Percentiles rank a stretch among this genome's conserved stretches.
Conservation (phyloP, 176 grass and related monocot species). For the Themeda triandra region DNA sequence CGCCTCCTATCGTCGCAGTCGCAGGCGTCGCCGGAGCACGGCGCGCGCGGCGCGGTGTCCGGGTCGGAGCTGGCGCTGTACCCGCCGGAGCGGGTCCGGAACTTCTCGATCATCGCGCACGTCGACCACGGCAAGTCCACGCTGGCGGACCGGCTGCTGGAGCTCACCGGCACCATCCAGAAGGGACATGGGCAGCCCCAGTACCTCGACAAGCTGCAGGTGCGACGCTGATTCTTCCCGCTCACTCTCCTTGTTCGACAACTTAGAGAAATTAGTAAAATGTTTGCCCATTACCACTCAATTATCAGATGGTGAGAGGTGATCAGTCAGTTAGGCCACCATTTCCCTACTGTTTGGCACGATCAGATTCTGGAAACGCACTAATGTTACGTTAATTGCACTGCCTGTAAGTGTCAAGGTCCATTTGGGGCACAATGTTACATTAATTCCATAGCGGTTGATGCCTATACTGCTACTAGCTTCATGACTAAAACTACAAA, state of each 20-base stretch:
- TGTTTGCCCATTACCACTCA: not conserved
- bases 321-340: not conserved
- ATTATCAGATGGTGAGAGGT: not conserved
- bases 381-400: not conserved
- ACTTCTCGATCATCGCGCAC: constrained; percentile 92
- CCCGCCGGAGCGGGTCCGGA: constrained; percentile 75
- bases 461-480: not conserved
- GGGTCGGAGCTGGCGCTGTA: constrained; percentile 62
- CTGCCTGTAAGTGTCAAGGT: not conserved
- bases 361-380: not conserved
- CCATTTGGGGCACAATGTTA: not conserved
- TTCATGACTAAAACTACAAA: not conserved
- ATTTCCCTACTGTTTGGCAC: not conserved
- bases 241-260: not conserved
- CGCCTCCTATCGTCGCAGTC: constrained; percentile 35
- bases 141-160: constrained; percentile 78
- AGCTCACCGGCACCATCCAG: constrained; percentile 89
- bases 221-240: not conserved
- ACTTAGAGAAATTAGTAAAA: not conserved
- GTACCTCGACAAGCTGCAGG: constrained; percentile 92
- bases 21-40: constrained; percentile 40
- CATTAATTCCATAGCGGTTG: not conserved
- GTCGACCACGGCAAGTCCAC: constrained; percentile 95
- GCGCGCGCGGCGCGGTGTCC: constrained; percentile 22
- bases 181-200: constrained; percentile 85